Evolutionary conservation across 2,329 filamentous ascomycete species (phyloP), one percentile per base, ranked within the genome.

Genomic region (Trichoderma citrinoviride): DNA sequence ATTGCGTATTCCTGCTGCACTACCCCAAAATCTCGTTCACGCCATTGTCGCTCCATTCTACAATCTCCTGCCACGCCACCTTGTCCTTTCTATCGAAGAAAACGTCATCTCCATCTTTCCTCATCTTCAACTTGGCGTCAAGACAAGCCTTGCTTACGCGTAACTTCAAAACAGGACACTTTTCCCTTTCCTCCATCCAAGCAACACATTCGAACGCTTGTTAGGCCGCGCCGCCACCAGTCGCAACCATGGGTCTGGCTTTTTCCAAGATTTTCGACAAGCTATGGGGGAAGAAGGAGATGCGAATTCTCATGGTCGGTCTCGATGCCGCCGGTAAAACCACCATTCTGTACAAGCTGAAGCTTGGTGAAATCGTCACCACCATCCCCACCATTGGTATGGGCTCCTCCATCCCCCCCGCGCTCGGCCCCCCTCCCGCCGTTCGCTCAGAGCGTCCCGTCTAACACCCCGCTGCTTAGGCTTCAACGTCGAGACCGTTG

Each of bases 241-340:
- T 81, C 85, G 85, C 86, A 84, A 93, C 81, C 82, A 99, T 99
- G 95, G 95, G 95, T 96, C 87, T 98, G 81, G 88, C 90, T 78
- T 92, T 98, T 83, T 98, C 93, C 76, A 97, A 95, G 87, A 81
- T 98, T 78, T 95, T 98, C 81, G 92, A 96, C 79, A 89, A 90
- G 84, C 87, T 98, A 81, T 97, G 92, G 90, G 93, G 94, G 77
- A 97, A 97, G 90, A 98, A 98, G 90, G 95, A 99, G 89, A 99
- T 99, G 95, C 90, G 95, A 86, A 97, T 99, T 85, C 82, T 99
- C 82, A 99, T 99, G 95, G 93, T 99, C 75, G 95, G 95, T 87
- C 89, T 99, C 76, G 95, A 99, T 82, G 95, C 95, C 76, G 95
- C 95, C 80, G 95, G 95, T 90, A 99, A 99, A 88, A 99, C 95